Evolutionary conservation across 805 yeast genomes (phyloP).

Genomic region (Diddensiella santjacobensis): DNA sequence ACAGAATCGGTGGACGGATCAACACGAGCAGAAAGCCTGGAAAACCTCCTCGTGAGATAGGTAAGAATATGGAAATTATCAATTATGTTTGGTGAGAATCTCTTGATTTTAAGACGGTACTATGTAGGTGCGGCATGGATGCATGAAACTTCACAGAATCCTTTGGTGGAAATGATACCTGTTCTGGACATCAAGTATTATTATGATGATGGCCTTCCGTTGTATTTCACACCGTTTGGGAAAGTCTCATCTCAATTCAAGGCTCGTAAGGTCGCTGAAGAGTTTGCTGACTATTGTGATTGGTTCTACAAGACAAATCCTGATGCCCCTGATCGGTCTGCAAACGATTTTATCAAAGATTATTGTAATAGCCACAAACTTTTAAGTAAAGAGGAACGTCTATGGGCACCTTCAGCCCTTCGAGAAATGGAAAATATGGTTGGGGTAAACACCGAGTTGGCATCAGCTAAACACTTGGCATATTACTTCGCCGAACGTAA

Average conservation of each 20-base stretch:
- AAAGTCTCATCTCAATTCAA: slow-evolving; percentile 22
- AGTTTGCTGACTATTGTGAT: slow-evolving; percentile 23
- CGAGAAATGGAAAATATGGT: slow-evolving; percentile 23
- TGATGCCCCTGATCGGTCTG: slow-evolving; percentile 22
- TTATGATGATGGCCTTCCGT: slow-evolving; percentile 24
- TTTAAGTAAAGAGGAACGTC: slow-evolving; percentile 20
- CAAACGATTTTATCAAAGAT: slow-evolving; percentile 24
- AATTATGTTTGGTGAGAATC: too few species aligned
- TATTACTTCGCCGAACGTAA: slow-evolving; percentile 21
- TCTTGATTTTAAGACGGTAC: background rate
- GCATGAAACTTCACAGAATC: slow-evolving; percentile 70
- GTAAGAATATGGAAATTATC: slow-evolving; percentile 1
- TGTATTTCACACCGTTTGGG: slow-evolving; percentile 23
- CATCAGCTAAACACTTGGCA: slow-evolving; percentile 19
- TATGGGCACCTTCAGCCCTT: slow-evolving; percentile 24
- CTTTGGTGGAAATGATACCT: slow-evolving; percentile 42
- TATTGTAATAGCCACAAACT: slow-evolving; percentile 22
- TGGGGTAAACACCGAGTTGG: slow-evolving; percentile 17
- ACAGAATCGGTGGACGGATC: slow-evolving; percentile 68
- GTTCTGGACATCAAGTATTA: slow-evolving; percentile 21
- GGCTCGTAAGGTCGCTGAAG: slow-evolving; percentile 26
- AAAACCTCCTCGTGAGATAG: slow-evolving; percentile 47
- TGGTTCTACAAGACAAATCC: slow-evolving; percentile 24
- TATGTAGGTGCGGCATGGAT: slow-evolving; percentile 75
- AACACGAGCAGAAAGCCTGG: slow-evolving; percentile 41